These are phyloP conservation scores for Russula ochroleuca DNA, from an alignment of 768 basidiomycete species.

Conservation along the genomic window DNA sequence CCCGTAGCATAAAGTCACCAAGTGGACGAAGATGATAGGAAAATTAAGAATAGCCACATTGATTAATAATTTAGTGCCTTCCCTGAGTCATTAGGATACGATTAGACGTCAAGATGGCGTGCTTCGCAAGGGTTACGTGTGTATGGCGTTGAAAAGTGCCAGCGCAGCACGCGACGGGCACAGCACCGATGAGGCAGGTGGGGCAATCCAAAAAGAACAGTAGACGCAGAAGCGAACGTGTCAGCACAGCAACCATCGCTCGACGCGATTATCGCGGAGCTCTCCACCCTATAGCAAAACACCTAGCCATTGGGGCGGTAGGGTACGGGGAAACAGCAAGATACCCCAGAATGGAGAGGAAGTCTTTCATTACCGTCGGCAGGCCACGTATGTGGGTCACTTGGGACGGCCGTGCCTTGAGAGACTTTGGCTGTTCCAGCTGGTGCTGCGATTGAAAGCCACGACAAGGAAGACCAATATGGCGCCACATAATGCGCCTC, in stretches of 20 bases:
- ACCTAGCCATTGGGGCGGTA: not conserved
- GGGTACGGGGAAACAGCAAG: not conserved
- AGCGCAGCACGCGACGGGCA: constrained; percentile 12
- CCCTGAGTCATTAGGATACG: not conserved
- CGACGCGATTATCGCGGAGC: constrained; percentile 1
- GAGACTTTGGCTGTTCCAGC: constrained; percentile 16
- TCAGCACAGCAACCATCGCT: not conserved
- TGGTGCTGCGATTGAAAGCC: not conserved
- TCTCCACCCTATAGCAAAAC: constrained; percentile 19
- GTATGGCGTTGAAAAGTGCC: not conserved
- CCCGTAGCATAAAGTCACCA: not conserved
- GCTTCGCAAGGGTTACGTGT: not conserved
- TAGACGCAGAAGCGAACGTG: not conserved
- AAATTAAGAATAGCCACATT: not conserved
- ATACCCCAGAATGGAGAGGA: constrained; percentile 19
- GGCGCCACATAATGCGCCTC: not conserved
- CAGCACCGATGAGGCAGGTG: constrained; percentile 2
- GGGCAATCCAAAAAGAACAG: not conserved
- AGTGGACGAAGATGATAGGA: not conserved
- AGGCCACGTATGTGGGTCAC: constrained; percentile 19
- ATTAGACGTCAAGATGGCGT: constrained; percentile 11
- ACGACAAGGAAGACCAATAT: not conserved
- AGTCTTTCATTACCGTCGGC: not conserved
- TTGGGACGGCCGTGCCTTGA: constrained; percentile 5
- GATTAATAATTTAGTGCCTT: not conserved